A percentile compares a stretch with the other conserved stretches of the same genome.
Conservation (phyloP, 108 stramenopile species). For the Nitzschia palea region DNA sequence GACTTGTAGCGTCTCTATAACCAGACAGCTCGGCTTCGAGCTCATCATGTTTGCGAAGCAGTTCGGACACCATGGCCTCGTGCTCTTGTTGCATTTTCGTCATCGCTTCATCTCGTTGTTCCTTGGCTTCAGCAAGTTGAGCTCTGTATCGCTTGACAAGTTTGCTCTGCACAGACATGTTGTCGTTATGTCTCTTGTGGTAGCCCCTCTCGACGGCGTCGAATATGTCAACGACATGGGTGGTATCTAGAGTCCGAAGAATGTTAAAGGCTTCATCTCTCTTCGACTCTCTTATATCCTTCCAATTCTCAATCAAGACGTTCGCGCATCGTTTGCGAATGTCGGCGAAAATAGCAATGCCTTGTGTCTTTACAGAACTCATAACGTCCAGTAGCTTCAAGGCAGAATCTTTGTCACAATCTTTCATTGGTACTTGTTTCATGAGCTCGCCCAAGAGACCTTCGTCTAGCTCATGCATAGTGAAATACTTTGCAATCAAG, state of each 20-base stretch:
- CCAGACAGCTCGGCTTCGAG: slow-evolving; percentile 9
- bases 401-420: slow-evolving; percentile 23
- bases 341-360: slow-evolving; percentile 2
- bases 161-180: slow-evolving; percentile 19
- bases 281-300: slow-evolving; percentile 13
- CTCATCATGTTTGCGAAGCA: slow-evolving; percentile 5
- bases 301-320: slow-evolving; percentile 31
- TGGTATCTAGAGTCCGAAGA: slow-evolving; percentile 15
- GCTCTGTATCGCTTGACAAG: slow-evolving; percentile 23
- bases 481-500: slow-evolving; percentile 28
- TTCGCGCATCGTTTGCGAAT: slow-evolving; percentile 32
- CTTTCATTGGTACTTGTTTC: slow-evolving; percentile 3
- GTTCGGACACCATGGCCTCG: not conserved
- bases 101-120: slow-evolving; percentile 9
- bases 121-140: slow-evolving; percentile 19
- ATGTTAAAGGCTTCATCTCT: slow-evolving; percentile 15
- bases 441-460: slow-evolving; percentile 19
- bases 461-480: slow-evolving; percentile 26
- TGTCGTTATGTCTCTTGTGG: not conserved
- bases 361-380: slow-evolving; percentile 12
- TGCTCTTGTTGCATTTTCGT: not conserved
- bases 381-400: slow-evolving; percentile 27
- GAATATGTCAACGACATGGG: slow-evolving; percentile 14
- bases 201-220: slow-evolving; percentile 20
- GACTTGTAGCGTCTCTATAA: not conserved